Conservation (phyloP, 257 asterid species). For the Lavandula angustifolia region DNA sequence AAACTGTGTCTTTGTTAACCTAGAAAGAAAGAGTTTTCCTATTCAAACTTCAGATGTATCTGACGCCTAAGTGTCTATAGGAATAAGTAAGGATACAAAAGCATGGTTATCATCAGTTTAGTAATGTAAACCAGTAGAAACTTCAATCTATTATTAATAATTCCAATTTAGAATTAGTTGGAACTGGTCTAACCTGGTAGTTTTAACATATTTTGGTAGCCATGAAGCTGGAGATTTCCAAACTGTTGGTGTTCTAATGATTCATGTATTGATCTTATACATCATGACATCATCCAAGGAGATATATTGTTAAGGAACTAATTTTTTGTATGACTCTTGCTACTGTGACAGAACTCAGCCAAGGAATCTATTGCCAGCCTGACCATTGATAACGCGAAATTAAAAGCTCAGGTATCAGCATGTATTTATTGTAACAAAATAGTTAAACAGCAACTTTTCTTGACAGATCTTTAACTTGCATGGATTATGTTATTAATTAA, state of each 20-base stretch:
- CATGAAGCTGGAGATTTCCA: background rate
- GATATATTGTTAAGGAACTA: constrained; percentile 18
- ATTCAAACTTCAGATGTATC: constrained; percentile 18
- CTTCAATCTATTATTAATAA: constrained; percentile 2
- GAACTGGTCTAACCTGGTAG: constrained; percentile 15
- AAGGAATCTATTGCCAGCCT: constrained; percentile 53
- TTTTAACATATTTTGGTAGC: background rate
- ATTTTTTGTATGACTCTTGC: constrained; percentile 32
- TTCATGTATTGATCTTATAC: background rate
- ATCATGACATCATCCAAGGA: constrained; percentile 6
- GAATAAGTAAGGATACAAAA: constrained; percentile 5
- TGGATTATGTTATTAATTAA: constrained; percentile 9
- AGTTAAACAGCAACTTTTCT: background rate
- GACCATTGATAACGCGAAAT: constrained; percentile 47
- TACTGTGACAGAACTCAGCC: constrained; percentile 51
- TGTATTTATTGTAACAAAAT: constrained; percentile 8
- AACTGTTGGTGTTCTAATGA: constrained; percentile 19
- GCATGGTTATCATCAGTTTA: constrained; percentile 3
- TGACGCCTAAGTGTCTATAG: background rate
- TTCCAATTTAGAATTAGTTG: constrained; percentile 9
- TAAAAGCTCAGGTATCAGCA: constrained; percentile 64
- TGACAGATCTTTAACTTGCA: constrained; percentile 17
- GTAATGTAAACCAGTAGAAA: constrained; percentile 8
- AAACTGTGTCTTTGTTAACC: constrained; percentile 27
- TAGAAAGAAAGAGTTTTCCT: constrained; percentile 9